Percentiles rank a stretch among this genome's conserved stretches.
These are phyloP conservation scores for Microsporum canis DNA, from an alignment of 2,329 filamentous ascomycete species.

Conservation along the genomic window DNA sequence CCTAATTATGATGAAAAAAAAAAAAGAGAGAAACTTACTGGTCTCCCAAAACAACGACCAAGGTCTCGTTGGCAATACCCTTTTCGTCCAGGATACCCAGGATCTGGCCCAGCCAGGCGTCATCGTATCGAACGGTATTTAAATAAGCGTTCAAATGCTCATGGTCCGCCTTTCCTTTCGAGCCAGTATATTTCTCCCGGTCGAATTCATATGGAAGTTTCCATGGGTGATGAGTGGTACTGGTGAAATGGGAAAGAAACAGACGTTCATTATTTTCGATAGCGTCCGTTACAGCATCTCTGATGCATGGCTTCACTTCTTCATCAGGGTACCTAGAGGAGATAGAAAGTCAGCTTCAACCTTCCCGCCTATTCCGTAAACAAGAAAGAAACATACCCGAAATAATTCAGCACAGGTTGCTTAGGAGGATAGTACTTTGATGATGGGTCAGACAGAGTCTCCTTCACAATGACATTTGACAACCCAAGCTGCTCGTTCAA, in stretches of 20 bases:
- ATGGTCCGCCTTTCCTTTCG: constrained; percentile 17
- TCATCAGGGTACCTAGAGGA: constrained; percentile 28
- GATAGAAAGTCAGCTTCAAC: constrained; percentile 5
- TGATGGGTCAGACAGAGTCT: constrained; percentile 19
- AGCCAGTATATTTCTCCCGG: constrained; percentile 20
- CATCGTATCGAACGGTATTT: constrained; percentile 32
- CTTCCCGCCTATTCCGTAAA: neutral
- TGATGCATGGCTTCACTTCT: constrained; percentile 30
- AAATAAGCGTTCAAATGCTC: constrained; percentile 34
- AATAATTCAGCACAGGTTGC: constrained; percentile 32
- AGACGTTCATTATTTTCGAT: constrained; percentile 19
- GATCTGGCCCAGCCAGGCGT: constrained; percentile 31
- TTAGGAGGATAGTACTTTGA: constrained; percentile 25
- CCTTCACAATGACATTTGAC: constrained; percentile 20
- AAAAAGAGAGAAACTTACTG: constrained; percentile 20
- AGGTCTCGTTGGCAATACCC: constrained; percentile 36
- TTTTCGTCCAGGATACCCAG: constrained; percentile 34
- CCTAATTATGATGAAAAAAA: neutral
- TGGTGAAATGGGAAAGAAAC: constrained; percentile 25
- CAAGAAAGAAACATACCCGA: constrained; percentile 24
- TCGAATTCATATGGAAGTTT: constrained; percentile 24
- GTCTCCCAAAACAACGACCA: constrained; percentile 39
- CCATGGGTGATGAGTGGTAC: constrained; percentile 36
- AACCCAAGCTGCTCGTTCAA: constrained; percentile 30
- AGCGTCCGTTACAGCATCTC: constrained; percentile 17